Percentiles rank a stretch among this genome's conserved stretches.
Conservation (phyloP, 129 eudicot species). For the Flaveria trinervia region DNA sequence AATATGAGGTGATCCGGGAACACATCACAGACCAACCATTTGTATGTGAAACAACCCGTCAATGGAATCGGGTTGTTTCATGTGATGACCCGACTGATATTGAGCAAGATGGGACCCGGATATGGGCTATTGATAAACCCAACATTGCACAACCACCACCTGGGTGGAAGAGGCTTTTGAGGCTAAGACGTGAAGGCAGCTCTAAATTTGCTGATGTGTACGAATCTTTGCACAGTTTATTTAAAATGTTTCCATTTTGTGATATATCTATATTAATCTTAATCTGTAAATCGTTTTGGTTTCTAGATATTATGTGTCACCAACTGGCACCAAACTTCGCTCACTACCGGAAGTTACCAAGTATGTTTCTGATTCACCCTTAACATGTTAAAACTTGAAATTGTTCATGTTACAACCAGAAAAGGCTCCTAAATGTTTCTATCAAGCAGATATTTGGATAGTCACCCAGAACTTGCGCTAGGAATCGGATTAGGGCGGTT, state of each 20-base stretch:
- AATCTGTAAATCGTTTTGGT: slow-evolving; percentile 18
- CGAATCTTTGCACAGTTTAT: slow-evolving; percentile 24
- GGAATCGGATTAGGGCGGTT: slow-evolving; percentile 57
- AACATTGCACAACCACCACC: slow-evolving; percentile 86
- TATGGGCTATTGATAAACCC: slow-evolving; percentile 98
- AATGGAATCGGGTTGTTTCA: slow-evolving; percentile 75
- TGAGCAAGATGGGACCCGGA: slow-evolving; percentile 74
- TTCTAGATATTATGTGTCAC: slow-evolving; percentile 77
- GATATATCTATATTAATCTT: neutral
- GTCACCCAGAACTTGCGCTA: slow-evolving; percentile 55
- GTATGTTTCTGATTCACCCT: slow-evolving; percentile 34
- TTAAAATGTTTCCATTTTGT: slow-evolving; percentile 14
- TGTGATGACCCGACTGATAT: slow-evolving; percentile 86
- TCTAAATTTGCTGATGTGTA: slow-evolving; percentile 91
- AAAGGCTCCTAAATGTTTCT: neutral
- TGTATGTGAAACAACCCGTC: slow-evolving; percentile 68
- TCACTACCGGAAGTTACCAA: slow-evolving; percentile 73
- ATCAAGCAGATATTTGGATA: slow-evolving; percentile 49
- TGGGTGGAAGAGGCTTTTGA: slow-evolving; percentile 82
- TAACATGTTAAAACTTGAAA: neutral
- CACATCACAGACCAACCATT: slow-evolving; percentile 75
- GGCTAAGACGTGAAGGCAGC: slow-evolving; percentile 83
- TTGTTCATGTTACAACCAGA: neutral
- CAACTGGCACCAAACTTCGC: slow-evolving; percentile 75
- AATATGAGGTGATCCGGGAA: slow-evolving; percentile 83